Percentiles rank a stretch among this genome's conserved stretches.
Evolutionary conservation across 345 rosid species (phyloP).

Genomic region (Aurinia saxatilis): DNA sequence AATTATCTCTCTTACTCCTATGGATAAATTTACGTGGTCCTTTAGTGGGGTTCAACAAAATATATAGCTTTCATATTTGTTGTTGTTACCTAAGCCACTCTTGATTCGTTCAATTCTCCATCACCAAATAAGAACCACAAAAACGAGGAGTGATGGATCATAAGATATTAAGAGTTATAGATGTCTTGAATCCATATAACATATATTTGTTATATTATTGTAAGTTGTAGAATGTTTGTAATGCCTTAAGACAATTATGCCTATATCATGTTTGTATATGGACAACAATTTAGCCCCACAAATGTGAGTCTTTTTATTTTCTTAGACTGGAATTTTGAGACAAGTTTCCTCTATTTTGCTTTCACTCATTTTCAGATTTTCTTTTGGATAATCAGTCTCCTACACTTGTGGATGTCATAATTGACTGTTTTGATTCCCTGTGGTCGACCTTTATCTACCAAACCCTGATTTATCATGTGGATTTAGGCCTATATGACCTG

Average conservation of each 20-base stretch:
- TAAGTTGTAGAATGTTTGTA: too few species aligned
- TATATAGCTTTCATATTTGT: slow-evolving; percentile 14
- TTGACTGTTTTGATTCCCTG: not conserved
- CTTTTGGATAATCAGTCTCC: not conserved
- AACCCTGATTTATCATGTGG: too few species aligned
- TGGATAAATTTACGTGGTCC: slow-evolving; percentile 8
- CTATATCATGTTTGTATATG: slow-evolving; percentile 5
- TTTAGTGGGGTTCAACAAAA: not conserved
- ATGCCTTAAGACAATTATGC: not conserved
- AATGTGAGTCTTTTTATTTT: not conserved
- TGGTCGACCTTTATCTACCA: too few species aligned
- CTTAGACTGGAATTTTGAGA: not conserved
- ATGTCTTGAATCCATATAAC: too few species aligned
- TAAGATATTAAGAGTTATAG: too few species aligned
- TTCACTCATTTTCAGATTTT: not conserved
- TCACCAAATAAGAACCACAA: slow-evolving; percentile 14
- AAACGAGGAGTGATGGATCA: slow-evolving; percentile 4
- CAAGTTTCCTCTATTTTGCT: not conserved
- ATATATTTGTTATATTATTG: too few species aligned
- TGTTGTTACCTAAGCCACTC: slow-evolving; percentile 10
- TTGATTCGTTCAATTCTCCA: slow-evolving; percentile 1
- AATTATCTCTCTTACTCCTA: slow-evolving; percentile 5
- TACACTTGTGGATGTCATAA: not conserved
- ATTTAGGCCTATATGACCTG: not conserved
- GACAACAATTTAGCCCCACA: slow-evolving; percentile 21